phyloP scores from a whole-genome alignment of 116 monocot genomes.

The Papilionanthe hybrid region DNA sequence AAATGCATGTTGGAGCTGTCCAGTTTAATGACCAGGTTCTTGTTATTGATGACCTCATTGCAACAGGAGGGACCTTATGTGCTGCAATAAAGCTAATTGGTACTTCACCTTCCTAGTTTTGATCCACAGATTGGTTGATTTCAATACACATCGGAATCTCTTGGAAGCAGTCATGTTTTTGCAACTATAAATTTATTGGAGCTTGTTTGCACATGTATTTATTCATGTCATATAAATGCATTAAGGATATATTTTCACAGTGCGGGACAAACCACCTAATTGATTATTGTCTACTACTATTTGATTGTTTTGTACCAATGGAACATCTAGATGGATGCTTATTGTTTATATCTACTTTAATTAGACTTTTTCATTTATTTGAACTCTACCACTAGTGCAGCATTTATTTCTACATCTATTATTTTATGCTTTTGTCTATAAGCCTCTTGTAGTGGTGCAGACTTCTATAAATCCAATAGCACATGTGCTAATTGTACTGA shows the following conservation, averaged over 20 bases:
- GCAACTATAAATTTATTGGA: neutral
- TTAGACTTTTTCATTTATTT: neutral
- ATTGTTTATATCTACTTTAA: neutral
- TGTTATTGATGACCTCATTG: conserved; percentile 66
- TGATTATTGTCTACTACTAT: neutral
- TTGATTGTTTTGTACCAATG: neutral
- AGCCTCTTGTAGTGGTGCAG: neutral
- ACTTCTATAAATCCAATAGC: neutral
- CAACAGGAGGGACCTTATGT: conserved; percentile 67
- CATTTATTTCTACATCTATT: neutral
- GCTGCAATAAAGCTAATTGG: conserved; percentile 70
- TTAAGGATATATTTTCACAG: neutral
- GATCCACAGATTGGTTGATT: neutral
- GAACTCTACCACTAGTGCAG: neutral
- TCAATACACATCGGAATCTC: neutral
- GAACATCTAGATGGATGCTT: neutral
- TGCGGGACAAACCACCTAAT: neutral
- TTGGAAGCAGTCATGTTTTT: neutral
- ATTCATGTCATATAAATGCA: neutral
- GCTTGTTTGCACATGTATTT: neutral
- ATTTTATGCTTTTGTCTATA: neutral
- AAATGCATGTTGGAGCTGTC: conserved; percentile 88
- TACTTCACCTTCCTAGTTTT: conserved; percentile 18
- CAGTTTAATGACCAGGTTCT: conserved; percentile 46
- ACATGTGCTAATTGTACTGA: neutral